These are phyloP conservation scores for Penicillium argentinense DNA, from an alignment of 495 filamentous ascomycete genomes.

Conservation along the genomic window DNA sequence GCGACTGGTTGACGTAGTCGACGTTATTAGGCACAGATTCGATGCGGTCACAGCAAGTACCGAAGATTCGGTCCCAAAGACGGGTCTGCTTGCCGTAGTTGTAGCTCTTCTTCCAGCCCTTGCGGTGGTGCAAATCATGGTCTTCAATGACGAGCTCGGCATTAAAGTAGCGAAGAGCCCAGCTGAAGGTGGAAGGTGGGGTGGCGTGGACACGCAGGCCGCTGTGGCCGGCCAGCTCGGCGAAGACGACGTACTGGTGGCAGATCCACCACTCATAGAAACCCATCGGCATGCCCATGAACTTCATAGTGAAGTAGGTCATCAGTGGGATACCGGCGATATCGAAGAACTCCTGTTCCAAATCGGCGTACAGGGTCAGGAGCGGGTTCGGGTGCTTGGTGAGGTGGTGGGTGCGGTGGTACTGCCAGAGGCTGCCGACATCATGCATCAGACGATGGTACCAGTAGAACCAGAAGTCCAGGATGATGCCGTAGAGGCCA, in stretches of 20 bases:
- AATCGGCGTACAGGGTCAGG: slow-evolving; percentile 35
- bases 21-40: slow-evolving; percentile 31
- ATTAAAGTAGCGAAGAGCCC: slow-evolving; percentile 25
- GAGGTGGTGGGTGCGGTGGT: slow-evolving; percentile 42
- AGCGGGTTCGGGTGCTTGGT: slow-evolving; percentile 42
- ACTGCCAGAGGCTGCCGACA: slow-evolving; percentile 34
- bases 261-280: slow-evolving; percentile 46
- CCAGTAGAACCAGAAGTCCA: slow-evolving; percentile 47
- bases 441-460: slow-evolving; percentile 41
- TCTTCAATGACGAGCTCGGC: slow-evolving; percentile 39
- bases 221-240: slow-evolving; percentile 37
- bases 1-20: slow-evolving; percentile 31
- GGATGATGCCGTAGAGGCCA: slow-evolving; percentile 36
- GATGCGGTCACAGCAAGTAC: slow-evolving; percentile 32
- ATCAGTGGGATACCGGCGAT: slow-evolving; percentile 36
- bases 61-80: slow-evolving; percentile 41
- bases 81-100: slow-evolving; percentile 45
- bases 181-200: slow-evolving; percentile 32
- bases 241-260: slow-evolving; percentile 37
- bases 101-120: slow-evolving; percentile 40
- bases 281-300: slow-evolving; percentile 37
- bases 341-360: slow-evolving; percentile 41
- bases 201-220: slow-evolving; percentile 33
- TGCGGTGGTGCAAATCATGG: slow-evolving; percentile 41
- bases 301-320: slow-evolving; percentile 32